Percentiles rank a stretch among this genome's conserved stretches.
Evolutionary conservation across 2,329 filamentous ascomycete species (phyloP).

Genomic region (Xylariaceae sp.): DNA sequence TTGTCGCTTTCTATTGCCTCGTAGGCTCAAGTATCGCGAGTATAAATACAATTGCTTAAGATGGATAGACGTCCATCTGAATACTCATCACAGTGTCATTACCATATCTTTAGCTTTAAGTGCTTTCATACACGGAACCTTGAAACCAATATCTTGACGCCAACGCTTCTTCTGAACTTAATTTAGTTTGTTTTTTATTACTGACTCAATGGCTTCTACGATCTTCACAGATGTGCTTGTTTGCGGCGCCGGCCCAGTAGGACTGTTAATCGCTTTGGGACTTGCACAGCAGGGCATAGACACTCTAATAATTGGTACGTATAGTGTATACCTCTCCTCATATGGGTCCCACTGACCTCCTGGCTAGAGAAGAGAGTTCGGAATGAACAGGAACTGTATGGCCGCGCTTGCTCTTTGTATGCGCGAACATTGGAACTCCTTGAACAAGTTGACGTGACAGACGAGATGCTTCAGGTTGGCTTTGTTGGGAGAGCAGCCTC

Average conservation of each 20-base stretch:
- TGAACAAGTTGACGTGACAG: constrained; percentile 9
- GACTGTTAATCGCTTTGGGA: constrained; percentile 8
- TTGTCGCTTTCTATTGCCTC: too few species aligned
- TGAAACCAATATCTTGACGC: too few species aligned
- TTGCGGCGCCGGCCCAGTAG: constrained; percentile 11
- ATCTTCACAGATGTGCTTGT: constrained; percentile 6
- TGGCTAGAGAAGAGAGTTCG: constrained; percentile 2
- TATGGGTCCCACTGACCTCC: neutral
- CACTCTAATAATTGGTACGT: constrained; percentile 5
- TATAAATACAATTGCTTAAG: too few species aligned
- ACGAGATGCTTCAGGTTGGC: constrained; percentile 3
- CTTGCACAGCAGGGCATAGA: constrained; percentile 7
- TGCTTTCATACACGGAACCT: too few species aligned
- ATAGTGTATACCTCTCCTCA: too few species aligned
- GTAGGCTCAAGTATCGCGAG: too few species aligned
- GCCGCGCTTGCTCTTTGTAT: constrained; percentile 16
- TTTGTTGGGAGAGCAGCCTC: constrained; percentile 1
- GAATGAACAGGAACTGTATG: constrained; percentile 6
- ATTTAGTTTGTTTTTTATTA: too few species aligned
- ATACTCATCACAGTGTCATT: too few species aligned
- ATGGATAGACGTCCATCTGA: too few species aligned
- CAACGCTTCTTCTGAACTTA: too few species aligned
- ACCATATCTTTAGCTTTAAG: too few species aligned
- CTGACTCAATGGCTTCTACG: neutral
- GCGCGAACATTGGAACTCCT: constrained; percentile 20